These are phyloP conservation scores for Lentinula detonsa DNA, from an alignment of 768 basidiomycete genomes.

Conservation along the genomic window DNA sequence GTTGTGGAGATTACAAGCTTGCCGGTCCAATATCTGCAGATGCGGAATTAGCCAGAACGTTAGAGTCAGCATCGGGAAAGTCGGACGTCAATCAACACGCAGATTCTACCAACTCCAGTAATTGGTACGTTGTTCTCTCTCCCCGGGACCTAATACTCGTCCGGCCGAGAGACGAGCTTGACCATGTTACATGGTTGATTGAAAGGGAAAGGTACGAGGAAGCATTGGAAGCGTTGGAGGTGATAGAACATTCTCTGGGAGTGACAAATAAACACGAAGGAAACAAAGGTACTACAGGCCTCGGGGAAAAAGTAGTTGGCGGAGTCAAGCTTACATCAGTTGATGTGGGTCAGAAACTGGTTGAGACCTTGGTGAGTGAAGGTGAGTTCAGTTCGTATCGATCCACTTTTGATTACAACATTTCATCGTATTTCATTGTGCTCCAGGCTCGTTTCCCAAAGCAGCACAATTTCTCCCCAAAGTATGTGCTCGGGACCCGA, in stretches of 20 bases:
- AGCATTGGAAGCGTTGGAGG: conserved; percentile 77
- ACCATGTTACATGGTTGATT: conserved; percentile 91
- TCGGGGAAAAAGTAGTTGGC: conserved; percentile 24
- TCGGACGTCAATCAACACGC: too few species aligned
- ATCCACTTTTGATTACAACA: not conserved
- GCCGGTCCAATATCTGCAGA: conserved; percentile 39
- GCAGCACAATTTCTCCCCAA: conserved; percentile 82
- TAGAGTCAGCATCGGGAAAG: not conserved
- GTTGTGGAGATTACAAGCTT: conserved; percentile 88
- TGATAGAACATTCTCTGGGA: conserved; percentile 39
- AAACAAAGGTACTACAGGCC: not conserved
- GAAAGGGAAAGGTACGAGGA: conserved; percentile 85
- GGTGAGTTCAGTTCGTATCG: conserved; percentile 36
- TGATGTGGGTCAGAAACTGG: conserved; percentile 81
- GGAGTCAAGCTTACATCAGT: conserved; percentile 43
- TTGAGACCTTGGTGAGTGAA: conserved; percentile 78
- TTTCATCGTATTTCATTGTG: not conserved
- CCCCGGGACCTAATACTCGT: conserved; percentile 86
- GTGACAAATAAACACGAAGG: conserved; percentile 7
- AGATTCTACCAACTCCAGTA: conserved; percentile 21
- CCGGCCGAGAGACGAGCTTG: conserved; percentile 79
- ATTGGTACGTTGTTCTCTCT: conserved; percentile 76
- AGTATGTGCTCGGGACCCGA: conserved; percentile 73
- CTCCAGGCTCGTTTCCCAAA: conserved; percentile 51
- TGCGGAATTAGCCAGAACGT: conserved; percentile 12